phyloP scores from a whole-genome alignment of 495 filamentous ascomycete species.

The Lepidopterella palustris region DNA sequence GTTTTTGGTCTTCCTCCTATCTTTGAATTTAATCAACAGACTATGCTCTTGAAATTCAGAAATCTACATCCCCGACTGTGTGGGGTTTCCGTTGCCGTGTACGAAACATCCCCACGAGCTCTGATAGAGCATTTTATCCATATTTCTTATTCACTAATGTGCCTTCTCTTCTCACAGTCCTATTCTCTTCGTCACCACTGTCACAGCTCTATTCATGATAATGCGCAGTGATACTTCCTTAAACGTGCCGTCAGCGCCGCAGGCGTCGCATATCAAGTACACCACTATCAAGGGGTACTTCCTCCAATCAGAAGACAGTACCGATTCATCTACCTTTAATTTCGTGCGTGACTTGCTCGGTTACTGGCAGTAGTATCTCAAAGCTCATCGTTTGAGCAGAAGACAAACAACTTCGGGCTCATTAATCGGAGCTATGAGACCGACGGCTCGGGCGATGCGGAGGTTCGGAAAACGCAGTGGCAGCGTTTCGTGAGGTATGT shows the following conservation, averaged over 20 bases:
- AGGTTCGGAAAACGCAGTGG: constrained; percentile 27
- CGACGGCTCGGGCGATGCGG: constrained; percentile 3
- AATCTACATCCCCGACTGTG: background rate
- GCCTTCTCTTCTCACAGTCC: background rate
- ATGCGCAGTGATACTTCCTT: background rate
- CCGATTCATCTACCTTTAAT: constrained; percentile 20
- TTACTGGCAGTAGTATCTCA: background rate
- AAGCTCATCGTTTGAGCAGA: constrained; percentile 11
- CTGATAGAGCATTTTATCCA: background rate
- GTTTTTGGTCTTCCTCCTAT: background rate
- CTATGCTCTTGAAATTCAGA: background rate
- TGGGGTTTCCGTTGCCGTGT: background rate
- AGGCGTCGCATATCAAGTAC: constrained; percentile 5
- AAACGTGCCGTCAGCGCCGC: background rate
- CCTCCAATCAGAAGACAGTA: constrained; percentile 25
- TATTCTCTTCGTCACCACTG: background rate
- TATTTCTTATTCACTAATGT: background rate
- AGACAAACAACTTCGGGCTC: constrained; percentile 30
- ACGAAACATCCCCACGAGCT: background rate
- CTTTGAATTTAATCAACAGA: background rate
- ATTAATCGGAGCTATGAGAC: constrained; percentile 29
- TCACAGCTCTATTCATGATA: background rate
- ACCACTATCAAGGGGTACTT: constrained; percentile 27
- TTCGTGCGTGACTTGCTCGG: constrained; percentile 17
- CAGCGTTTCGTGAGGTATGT: constrained; percentile 29